A percentile compares a stretch with the other conserved stretches of the same genome.
Conservation (phyloP, 2,329 filamentous ascomycete genomes). For the Claviceps spartinae region DNA sequence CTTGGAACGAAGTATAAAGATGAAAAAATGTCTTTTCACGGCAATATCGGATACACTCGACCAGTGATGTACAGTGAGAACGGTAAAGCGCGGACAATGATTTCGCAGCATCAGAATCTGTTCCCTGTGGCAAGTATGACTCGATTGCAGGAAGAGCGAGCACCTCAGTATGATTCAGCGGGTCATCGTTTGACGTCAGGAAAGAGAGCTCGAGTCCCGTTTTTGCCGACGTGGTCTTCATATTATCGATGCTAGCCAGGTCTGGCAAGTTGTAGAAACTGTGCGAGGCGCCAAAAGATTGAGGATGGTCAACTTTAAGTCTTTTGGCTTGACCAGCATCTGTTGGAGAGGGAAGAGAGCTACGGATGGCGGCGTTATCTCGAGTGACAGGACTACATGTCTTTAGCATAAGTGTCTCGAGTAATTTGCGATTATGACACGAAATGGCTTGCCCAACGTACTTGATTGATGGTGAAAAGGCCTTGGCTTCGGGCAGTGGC, state of each 20-base stretch:
- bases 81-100: constrained; percentile 80
- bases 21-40: constrained; percentile 96
- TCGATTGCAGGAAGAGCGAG: constrained; percentile 78
- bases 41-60: constrained; percentile 91
- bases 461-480: constrained; percentile 36
- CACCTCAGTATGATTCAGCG: constrained; percentile 46
- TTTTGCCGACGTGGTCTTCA: constrained; percentile 44
- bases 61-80: constrained; percentile 86
- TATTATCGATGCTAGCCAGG: constrained; percentile 40
- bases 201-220: constrained; percentile 48
- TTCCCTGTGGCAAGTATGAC: constrained; percentile 64
- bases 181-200: constrained; percentile 39
- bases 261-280: constrained; percentile 49
- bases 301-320: constrained; percentile 1
- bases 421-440: neutral
- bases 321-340: constrained; percentile 12
- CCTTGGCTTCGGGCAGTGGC: constrained; percentile 33
- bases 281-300: constrained; percentile 15
- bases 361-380: constrained; percentile 13
- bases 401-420: constrained; percentile 6
- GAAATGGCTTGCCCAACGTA: constrained; percentile 18
- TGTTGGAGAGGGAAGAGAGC: constrained; percentile 17
- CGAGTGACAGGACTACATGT: constrained; percentile 20
- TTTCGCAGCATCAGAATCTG: constrained; percentile 75
- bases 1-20: constrained; percentile 87